Evolutionary conservation across 73 alveolate genomes (phyloP), one percentile per base, ranked within the genome.

Genomic region (Blepharisma stoltei): DNA sequence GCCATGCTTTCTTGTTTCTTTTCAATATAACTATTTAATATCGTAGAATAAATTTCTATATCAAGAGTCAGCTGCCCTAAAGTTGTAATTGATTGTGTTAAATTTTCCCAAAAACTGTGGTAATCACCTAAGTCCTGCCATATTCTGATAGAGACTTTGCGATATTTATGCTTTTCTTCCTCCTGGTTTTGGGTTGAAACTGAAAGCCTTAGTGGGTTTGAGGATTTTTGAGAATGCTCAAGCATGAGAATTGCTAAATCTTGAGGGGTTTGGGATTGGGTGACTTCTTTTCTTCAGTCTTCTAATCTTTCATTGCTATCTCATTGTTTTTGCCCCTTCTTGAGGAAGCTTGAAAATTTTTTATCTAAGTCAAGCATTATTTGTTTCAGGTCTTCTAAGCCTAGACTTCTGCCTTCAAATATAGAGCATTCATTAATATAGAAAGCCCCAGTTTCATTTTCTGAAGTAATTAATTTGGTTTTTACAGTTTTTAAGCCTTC

Each of bases 121-220:
- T 52, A 52, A 52, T 52, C 66, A 3, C 66, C 66, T 14, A 52
- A 52, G 23, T 52, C 66, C 23, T 52, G 66, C 66, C 66, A 52
- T 52, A 52, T 52, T 20, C 23, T 52, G 4, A 52, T 52, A 52
- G 66, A 14, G 4, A 52, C 66, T 52, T 52, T 52, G n/a, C 66
- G n/a, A 4, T 52, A 52, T 52, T 52, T 52, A 2, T 52, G n/a
- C 23, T 52, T 20, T 14, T 52, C n/a, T 52, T 52, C 66, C 27
- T 52, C 66, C 2, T 20, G n/a, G 23, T 14, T 14, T 14, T 11
- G 23, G 23, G 0, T 52, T 14, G n/a, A 14, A 52, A 52, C 66
- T 52, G 66, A 52, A 52, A 52, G 27, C 66, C 66, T 0, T 2
- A 52, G 23, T 52, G 66, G 66, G 23, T 11, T 52, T 11, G n/a